A percentile compares a stretch with the other conserved stretches of the same genome.
These are phyloP conservation scores for Hypoxylon perforatum DNA, from an alignment of 495 filamentous ascomycete genomes.

Conservation along the genomic window DNA sequence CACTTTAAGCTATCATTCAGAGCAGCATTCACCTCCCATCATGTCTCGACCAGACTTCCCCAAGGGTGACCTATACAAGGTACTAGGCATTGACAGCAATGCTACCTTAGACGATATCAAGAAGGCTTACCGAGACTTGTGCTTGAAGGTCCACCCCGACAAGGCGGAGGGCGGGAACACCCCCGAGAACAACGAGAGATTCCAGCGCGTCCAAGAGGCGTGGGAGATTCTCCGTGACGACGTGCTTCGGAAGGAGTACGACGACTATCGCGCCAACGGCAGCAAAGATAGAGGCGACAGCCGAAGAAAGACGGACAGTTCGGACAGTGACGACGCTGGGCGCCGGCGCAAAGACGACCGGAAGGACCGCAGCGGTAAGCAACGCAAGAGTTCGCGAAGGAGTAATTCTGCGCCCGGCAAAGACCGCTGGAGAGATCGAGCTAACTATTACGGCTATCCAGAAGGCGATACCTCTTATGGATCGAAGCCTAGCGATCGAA, in stretches of 20 bases:
- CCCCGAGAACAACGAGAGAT: conserved; percentile 23
- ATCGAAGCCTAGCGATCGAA: conserved; percentile 2
- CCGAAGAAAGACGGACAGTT: background rate
- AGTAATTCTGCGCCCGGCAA: background rate
- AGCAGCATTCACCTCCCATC: background rate
- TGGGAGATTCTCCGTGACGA: conserved; percentile 30
- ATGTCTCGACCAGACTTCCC: conserved; percentile 28
- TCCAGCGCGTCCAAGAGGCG: conserved; percentile 24
- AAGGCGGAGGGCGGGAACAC: conserved; percentile 33
- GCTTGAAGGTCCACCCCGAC: conserved; percentile 30
- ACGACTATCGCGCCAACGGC: conserved; percentile 14
- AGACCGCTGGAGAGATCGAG: background rate
- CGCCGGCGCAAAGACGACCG: conserved; percentile 12
- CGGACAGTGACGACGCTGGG: background rate
- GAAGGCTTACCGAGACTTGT: conserved; percentile 29
- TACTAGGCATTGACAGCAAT: conserved; percentile 21
- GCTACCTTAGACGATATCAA: conserved; percentile 31
- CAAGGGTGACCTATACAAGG: conserved; percentile 28
- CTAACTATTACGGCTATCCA: background rate
- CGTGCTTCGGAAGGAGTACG: conserved; percentile 26
- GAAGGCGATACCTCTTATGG: conserved; percentile 2
- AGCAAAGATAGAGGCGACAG: background rate
- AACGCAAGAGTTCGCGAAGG: background rate
- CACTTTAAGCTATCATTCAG: background rate
- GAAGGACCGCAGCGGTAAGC: background rate